Conservation (phyloP, 306 rosid species). For the Casuarina cunninghamiana region DNA sequence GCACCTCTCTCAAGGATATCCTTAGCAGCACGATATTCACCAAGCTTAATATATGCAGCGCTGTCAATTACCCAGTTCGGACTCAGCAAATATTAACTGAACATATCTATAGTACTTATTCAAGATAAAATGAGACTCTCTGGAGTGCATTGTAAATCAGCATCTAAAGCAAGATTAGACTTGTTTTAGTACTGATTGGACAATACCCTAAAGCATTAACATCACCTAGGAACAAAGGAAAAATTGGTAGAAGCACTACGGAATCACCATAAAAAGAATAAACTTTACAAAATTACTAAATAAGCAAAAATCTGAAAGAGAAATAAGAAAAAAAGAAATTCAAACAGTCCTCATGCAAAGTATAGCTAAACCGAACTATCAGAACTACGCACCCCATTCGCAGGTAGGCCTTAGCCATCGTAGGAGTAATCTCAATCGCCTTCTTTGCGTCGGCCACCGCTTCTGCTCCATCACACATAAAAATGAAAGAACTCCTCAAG, state of each 20-base stretch:
- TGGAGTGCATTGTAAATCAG: background rate
- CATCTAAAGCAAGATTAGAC: background rate
- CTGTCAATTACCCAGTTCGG: constrained; percentile 10
- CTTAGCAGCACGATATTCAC: constrained; percentile 31
- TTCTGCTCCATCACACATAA: constrained; percentile 19
- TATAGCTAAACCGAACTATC: background rate
- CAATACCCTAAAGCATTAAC: background rate
- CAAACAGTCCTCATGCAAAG: background rate
- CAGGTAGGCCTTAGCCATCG: constrained; percentile 27
- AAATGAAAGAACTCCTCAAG: background rate
- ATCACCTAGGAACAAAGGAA: background rate
- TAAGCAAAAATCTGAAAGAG: background rate
- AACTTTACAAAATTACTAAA: background rate
- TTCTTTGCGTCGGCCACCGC: constrained; percentile 28
- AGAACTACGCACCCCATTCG: constrained; percentile 29
- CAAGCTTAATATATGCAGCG: constrained; percentile 27
- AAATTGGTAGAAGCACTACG: background rate
- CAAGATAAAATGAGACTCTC: background rate
- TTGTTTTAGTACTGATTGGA: background rate
- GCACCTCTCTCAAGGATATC: constrained; percentile 26
- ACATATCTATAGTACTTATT: background rate
- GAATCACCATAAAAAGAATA: background rate
- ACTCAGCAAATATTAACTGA: background rate
- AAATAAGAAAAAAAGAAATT: background rate
- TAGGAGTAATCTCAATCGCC: constrained; percentile 20